Evolutionary conservation across 2,329 filamentous ascomycete species (phyloP).

Genomic region (Didymella exigua): DNA sequence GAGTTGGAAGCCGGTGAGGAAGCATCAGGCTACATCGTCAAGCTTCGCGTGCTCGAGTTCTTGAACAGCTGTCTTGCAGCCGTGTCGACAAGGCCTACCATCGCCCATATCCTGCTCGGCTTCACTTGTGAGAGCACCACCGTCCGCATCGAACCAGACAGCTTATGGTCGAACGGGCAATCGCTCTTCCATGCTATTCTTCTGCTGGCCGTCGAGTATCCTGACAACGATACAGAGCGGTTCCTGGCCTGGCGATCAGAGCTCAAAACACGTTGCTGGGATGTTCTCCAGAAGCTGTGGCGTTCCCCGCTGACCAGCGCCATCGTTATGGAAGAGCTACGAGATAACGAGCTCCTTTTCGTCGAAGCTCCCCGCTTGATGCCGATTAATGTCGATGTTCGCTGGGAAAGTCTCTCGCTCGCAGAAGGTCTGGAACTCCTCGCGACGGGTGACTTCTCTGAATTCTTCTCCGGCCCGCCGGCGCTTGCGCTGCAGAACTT

Average conservation of each 20-base stretch:
- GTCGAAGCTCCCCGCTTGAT: slow-evolving; percentile 74
- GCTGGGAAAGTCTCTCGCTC: slow-evolving; percentile 75
- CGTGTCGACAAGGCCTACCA: slow-evolving; percentile 76
- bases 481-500: slow-evolving; percentile 77
- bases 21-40: slow-evolving; percentile 77
- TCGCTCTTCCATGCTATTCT: slow-evolving; percentile 87
- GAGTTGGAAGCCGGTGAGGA: slow-evolving; percentile 74
- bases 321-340: slow-evolving; percentile 78
- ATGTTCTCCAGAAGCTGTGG: slow-evolving; percentile 81
- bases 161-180: slow-evolving; percentile 71
- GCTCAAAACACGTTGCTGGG: slow-evolving; percentile 53
- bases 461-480: slow-evolving; percentile 72
- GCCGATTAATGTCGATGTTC: slow-evolving; percentile 69
- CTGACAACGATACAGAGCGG: slow-evolving; percentile 60
- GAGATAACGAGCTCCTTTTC: slow-evolving; percentile 79
- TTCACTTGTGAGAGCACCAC: slow-evolving; percentile 77
- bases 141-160: slow-evolving; percentile 69
- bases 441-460: slow-evolving; percentile 46
- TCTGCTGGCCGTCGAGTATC: slow-evolving; percentile 71
- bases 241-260: slow-evolving; percentile 51
- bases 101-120: slow-evolving; percentile 89
- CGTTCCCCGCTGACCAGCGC: slow-evolving; percentile 76
- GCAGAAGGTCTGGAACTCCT: slow-evolving; percentile 47
- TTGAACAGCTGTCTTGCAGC: slow-evolving; percentile 78
- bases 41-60: slow-evolving; percentile 84